These are phyloP conservation scores for Amaranthus hypochondriacus DNA, from an alignment of 148 eudicot species.

Conservation along the genomic window DNA sequence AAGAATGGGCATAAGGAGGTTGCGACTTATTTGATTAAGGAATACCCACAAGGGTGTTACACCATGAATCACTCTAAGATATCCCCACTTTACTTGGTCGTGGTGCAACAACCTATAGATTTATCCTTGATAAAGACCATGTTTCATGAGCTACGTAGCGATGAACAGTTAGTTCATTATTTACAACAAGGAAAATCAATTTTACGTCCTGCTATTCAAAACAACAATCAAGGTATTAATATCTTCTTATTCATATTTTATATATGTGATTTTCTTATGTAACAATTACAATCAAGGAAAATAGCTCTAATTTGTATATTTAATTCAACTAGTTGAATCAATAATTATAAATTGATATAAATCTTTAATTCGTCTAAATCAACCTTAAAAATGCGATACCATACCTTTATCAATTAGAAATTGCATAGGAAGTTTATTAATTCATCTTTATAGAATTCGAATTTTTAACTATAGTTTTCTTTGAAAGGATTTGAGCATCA, in stretches of 20 bases:
- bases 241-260: not conserved
- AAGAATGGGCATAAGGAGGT: conserved; percentile 1
- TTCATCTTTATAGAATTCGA: too few relatives aligned
- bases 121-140: not conserved
- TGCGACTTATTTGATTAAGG: not conserved
- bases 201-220: not conserved
- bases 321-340: too few relatives aligned
- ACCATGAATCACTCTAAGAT: not conserved
- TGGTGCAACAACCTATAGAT: not conserved
- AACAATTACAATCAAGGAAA: too few relatives aligned
- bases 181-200: not conserved
- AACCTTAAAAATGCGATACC: too few relatives aligned
- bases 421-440: too few relatives aligned
- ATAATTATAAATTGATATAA: too few relatives aligned
- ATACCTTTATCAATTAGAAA: not conserved
- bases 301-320: too few relatives aligned
- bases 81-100: conserved; percentile 14
- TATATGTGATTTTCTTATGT: too few relatives aligned
- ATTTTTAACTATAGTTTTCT: too few relatives aligned
- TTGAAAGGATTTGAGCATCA: too few relatives aligned
- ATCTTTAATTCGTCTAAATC: too few relatives aligned
- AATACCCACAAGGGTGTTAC: conserved; percentile 15
- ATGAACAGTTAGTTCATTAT: not conserved
- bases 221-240: not conserved
- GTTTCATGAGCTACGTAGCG: not conserved